phyloP scores from a whole-genome alignment of 1,284 basidiomycete genomes.

The Moesziomyces aphidis region DNA sequence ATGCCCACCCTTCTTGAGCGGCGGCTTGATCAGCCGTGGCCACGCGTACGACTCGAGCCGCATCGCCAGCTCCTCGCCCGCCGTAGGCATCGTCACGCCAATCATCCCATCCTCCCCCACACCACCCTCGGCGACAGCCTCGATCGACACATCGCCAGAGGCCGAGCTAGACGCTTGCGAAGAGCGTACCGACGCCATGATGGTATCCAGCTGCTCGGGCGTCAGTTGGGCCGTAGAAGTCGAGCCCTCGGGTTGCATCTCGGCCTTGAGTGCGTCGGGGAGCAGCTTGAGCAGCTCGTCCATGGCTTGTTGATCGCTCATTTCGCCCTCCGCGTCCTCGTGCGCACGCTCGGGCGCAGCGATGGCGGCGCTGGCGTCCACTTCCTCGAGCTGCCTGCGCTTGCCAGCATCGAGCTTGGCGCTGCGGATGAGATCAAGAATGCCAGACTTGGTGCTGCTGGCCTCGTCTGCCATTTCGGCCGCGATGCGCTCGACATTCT shows the following conservation, averaged over 20 bases:
- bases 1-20: conserved; percentile 91
- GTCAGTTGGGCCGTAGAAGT: conserved; percentile 7
- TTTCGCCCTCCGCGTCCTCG: conserved; percentile 5
- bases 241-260: conserved; percentile 9
- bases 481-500: conserved; percentile 1
- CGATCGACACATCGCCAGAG: background rate
- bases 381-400: conserved; percentile 29
- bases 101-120: conserved; percentile 9
- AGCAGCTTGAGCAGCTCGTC: conserved; percentile 44
- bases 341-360: background rate
- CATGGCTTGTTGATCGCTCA: conserved; percentile 36
- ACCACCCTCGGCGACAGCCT: background rate
- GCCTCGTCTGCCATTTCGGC: conserved; percentile 22
- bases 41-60: conserved; percentile 71
- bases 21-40: conserved; percentile 90
- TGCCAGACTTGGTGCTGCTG: conserved; percentile 41
- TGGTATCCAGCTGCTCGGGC: conserved; percentile 35
- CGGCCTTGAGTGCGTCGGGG: conserved; percentile 38
- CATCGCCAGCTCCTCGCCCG: conserved; percentile 41
- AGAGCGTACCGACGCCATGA: conserved; percentile 32
- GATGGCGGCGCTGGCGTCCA: conserved; percentile 13
- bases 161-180: background rate
- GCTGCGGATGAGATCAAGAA: conserved; percentile 51
- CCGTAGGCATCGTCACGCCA: conserved; percentile 2
- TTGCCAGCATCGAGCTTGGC: conserved; percentile 18